These are phyloP conservation scores for Nakazawaea anatomiae DNA, from an alignment of 805 yeast genomes.

Conservation along the genomic window DNA sequence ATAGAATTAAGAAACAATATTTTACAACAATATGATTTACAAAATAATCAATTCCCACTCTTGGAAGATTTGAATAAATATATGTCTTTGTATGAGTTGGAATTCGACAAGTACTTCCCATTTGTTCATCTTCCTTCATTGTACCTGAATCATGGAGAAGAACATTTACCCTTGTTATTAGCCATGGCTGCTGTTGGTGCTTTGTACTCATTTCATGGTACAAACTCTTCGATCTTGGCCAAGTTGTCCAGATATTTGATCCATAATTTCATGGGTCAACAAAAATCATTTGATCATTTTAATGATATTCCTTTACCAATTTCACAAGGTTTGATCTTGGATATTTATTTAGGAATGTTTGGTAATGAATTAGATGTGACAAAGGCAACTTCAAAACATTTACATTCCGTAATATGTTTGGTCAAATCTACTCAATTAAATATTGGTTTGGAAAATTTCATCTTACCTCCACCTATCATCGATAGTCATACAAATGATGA, in stretches of 20 bases:
- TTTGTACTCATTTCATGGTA: constrained; percentile 71
- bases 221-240: constrained; percentile 66
- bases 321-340: constrained; percentile 50
- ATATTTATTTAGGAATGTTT: constrained; percentile 51
- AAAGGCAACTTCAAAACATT: constrained; percentile 44
- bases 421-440: constrained; percentile 48
- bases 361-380: constrained; percentile 46
- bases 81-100: constrained; percentile 64
- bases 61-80: constrained; percentile 73
- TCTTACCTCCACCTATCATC: constrained; percentile 33
- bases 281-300: constrained; percentile 37
- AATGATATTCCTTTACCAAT: constrained; percentile 53
- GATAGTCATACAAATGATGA: constrained; percentile 19
- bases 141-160: constrained; percentile 34
- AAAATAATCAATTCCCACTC: constrained; percentile 63
- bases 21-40: constrained; percentile 45
- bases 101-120: constrained; percentile 78
- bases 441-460: constrained; percentile 40
- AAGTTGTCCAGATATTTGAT: constrained; percentile 62
- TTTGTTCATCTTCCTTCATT: constrained; percentile 72
- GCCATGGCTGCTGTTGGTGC: constrained; percentile 91
- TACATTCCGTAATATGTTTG: constrained; percentile 48
- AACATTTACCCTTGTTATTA: constrained; percentile 59
- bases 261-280: constrained; percentile 56
- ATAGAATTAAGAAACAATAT: constrained; percentile 50